phyloP scores from a whole-genome alignment of 306 rosid genomes.

The Heteromeles arbutifolia region DNA sequence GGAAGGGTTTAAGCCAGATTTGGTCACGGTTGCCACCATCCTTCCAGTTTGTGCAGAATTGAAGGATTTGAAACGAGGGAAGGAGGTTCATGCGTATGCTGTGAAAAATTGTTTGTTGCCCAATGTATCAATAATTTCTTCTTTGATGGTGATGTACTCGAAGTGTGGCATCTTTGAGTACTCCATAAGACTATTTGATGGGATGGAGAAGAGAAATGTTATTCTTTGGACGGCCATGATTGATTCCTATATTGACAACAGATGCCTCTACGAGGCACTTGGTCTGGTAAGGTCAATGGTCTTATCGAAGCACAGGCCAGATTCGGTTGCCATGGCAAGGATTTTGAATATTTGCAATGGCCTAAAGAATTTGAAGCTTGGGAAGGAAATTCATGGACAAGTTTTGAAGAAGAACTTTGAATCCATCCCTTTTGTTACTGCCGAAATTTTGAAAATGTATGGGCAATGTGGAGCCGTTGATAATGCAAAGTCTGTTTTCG shows the following conservation, averaged over 20 bases:
- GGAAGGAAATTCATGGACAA: constrained; percentile 75
- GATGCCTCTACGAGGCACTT: constrained; percentile 38
- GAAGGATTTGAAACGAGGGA: constrained; percentile 56
- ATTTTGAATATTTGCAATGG: constrained; percentile 48
- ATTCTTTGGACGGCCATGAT: constrained; percentile 82
- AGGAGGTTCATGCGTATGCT: constrained; percentile 73
- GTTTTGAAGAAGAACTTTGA: constrained; percentile 47
- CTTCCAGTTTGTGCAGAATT: constrained; percentile 73
- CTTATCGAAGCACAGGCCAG: constrained; percentile 59
- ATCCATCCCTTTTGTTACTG: constrained; percentile 49
- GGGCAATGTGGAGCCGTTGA: constrained; percentile 46
- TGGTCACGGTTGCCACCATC: constrained; percentile 60
- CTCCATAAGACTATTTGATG: constrained; percentile 42
- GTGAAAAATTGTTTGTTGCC: constrained; percentile 66
- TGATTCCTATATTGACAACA: constrained; percentile 48
- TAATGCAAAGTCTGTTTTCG: constrained; percentile 44
- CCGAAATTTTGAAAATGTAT: constrained; percentile 59
- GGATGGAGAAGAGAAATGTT: constrained; percentile 50
- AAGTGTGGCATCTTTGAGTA: constrained; percentile 55
- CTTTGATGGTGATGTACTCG: constrained; percentile 72
- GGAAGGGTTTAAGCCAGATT: constrained; percentile 78
- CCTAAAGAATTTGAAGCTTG: constrained; percentile 46
- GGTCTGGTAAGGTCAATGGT: constrained; percentile 58
- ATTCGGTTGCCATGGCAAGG: constrained; percentile 58
- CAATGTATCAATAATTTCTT: constrained; percentile 52